Base-by-base conservation (phyloP, 1,284 basidiomycete genomes). In the Fomitopsis palustris region DNA sequence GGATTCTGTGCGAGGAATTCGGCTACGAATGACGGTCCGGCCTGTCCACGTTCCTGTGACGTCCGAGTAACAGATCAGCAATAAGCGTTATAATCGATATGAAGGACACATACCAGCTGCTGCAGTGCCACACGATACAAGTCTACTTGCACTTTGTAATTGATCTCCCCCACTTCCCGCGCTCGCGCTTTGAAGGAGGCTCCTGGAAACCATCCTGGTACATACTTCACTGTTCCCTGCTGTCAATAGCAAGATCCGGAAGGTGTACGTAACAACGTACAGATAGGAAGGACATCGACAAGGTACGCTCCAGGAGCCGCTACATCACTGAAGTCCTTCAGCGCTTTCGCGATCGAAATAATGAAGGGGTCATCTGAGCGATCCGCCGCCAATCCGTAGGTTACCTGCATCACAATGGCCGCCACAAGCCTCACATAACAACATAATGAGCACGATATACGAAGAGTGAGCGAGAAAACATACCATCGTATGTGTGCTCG, bases 301-400 rank as follows among this genome's bases (percentile, higher is more conserved):
- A 69, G 57, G 53, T 61, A 70, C 17, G 66, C 60, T 9, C 69
- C 69, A 12, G 63, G 60, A 2, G 33, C 42, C 39, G 42, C 5
- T 17, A 35, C 17, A 1, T 16, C 39, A 2, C 10, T n/a, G 56
- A 61, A 57, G 3, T 54, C 52, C 2, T 33, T 4, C 8, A 37
- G 25, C 5, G 38, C 12, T 25, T 41, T 29, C 2, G 49, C 56
- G 19, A 53, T 47, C 5, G 21, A 17, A 3, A n/a, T 17, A 8
- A 61, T 25, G 6, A 54, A 21, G 12, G 59, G 55, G 31, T 61
- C 59, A 12, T 57, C 39, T 21, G 10, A 29, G 33, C 41, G 21
- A 5, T 27, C 42, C 4, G 43, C 53, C 2, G n/a, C 21, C 21
- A 47, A n/a, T 3, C 55, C 59, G 43, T 57, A 47, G 17, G 53